These are phyloP conservation scores for Sanghuangporus sanghuang DNA, from an alignment of 1,284 basidiomycete genomes.

Conservation along the genomic window DNA sequence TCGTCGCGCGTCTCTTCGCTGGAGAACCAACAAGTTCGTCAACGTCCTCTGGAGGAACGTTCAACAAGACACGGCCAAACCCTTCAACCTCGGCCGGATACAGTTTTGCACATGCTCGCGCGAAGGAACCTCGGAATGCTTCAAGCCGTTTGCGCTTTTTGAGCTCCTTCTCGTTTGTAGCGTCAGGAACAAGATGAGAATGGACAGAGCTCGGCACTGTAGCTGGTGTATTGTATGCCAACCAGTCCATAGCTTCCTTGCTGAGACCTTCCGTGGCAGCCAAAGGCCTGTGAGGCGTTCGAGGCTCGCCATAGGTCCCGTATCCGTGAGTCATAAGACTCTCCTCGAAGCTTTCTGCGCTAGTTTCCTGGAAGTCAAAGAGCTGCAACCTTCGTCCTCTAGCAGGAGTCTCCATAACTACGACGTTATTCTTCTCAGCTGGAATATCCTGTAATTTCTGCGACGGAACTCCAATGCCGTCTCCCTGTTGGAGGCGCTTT, in stretches of 20 bases:
- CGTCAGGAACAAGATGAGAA: slow-evolving; percentile 16
- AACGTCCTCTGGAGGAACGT: slow-evolving; percentile 35
- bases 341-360: slow-evolving; percentile 77
- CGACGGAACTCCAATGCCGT: slow-evolving; percentile 32
- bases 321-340: slow-evolving; percentile 74
- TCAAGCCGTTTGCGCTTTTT: slow-evolving; percentile 58
- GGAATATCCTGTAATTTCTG: slow-evolving; percentile 28
- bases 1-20: slow-evolving; percentile 30
- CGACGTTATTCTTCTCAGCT: slow-evolving; percentile 34
- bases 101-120: slow-evolving; percentile 33
- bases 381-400: slow-evolving; percentile 66
- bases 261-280: slow-evolving; percentile 22
- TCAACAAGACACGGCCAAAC: slow-evolving; percentile 59
- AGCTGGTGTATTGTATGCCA: slow-evolving; percentile 14
- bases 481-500: slow-evolving; percentile 47
- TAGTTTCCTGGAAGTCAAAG: slow-evolving; percentile 62
- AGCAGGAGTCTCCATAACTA: slow-evolving; percentile 59
- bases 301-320: slow-evolving; percentile 36
- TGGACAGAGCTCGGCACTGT: neutral
- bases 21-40: slow-evolving; percentile 23
- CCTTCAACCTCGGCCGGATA: slow-evolving; percentile 60
- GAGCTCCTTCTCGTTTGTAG: slow-evolving; percentile 52
- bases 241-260: slow-evolving; percentile 30
- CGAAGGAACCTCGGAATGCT: slow-evolving; percentile 43
- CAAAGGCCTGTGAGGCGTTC: slow-evolving; percentile 23